phyloP scores from a whole-genome alignment of 805 yeast genomes.

The Candida sanyiensis region DNA sequence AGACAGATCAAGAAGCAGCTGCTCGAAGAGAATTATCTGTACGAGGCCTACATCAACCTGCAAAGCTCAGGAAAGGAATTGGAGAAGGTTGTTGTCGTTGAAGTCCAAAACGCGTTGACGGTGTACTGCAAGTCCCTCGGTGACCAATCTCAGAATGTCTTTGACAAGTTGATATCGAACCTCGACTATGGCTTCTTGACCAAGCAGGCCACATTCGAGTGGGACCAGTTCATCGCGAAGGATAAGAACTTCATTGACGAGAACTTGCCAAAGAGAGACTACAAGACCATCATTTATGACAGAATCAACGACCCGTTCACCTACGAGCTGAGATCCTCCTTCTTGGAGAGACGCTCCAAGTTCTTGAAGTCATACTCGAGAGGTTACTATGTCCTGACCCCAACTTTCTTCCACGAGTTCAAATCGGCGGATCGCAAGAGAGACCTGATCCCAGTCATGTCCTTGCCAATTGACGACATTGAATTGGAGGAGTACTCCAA shows the following conservation, averaged over 20 bases:
- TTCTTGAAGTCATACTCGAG: slow-evolving; percentile 84
- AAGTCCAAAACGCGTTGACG: slow-evolving; percentile 76
- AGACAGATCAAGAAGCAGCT: slow-evolving; percentile 72
- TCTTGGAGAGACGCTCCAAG: slow-evolving; percentile 84
- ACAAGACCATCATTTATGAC: slow-evolving; percentile 58
- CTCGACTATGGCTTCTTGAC: slow-evolving; percentile 65
- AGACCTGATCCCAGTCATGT: slow-evolving; percentile 79
- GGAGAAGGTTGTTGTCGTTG: slow-evolving; percentile 81
- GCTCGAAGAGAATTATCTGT: slow-evolving; percentile 76
- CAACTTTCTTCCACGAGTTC: slow-evolving; percentile 85
- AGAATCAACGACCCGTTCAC: slow-evolving; percentile 67
- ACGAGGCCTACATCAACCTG: slow-evolving; percentile 82
- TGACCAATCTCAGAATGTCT: slow-evolving; percentile 66
- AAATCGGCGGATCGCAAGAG: slow-evolving; percentile 75
- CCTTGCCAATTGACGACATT: slow-evolving; percentile 73
- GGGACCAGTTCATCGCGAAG: slow-evolving; percentile 76
- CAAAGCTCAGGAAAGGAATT: slow-evolving; percentile 85
- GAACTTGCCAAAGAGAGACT: slow-evolving; percentile 52
- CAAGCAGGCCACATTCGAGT: slow-evolving; percentile 76
- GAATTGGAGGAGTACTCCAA: slow-evolving; percentile 77
- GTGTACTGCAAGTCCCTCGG: slow-evolving; percentile 66
- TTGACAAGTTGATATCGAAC: slow-evolving; percentile 59
- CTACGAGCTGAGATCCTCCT: slow-evolving; percentile 66
- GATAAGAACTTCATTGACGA: slow-evolving; percentile 69
- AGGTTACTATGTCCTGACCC: slow-evolving; percentile 88